These are phyloP conservation scores for Backusella australiensis DNA, from an alignment of 192 early-diverging fungal species.

Conservation along the genomic window DNA sequence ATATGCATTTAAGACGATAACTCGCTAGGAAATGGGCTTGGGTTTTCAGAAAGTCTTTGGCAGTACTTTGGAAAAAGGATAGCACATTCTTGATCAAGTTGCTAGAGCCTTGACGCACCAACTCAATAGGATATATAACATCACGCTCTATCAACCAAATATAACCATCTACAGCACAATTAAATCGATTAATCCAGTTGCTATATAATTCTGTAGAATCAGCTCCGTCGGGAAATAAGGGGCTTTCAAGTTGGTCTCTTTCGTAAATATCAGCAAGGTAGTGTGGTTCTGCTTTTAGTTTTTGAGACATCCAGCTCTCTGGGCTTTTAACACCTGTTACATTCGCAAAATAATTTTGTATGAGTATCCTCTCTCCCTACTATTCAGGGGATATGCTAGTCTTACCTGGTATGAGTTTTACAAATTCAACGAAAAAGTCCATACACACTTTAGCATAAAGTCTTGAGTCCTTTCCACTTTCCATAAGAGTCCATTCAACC, in stretches of 20 bases:
- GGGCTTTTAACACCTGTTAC: background rate
- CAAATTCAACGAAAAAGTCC: conserved; percentile 60
- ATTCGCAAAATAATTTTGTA: background rate
- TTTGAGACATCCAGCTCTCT: background rate
- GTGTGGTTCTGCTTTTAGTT: background rate
- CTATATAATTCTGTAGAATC: background rate
- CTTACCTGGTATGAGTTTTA: conserved; percentile 44
- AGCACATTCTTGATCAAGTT: background rate
- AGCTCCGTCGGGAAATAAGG: background rate
- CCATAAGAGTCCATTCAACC: conserved; percentile 56
- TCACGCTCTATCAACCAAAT: conserved; percentile 32
- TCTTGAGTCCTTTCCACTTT: conserved; percentile 48
- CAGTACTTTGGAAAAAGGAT: background rate
- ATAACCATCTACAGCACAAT: conserved; percentile 34
- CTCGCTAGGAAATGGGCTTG: background rate
- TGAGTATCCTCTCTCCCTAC: background rate
- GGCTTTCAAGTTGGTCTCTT: background rate
- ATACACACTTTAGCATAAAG: conserved; percentile 65
- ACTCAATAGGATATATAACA: conserved; percentile 10
- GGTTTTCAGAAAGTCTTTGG: background rate
- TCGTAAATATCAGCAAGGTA: conserved; percentile 8
- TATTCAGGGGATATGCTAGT: background rate
- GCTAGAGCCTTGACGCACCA: conserved; percentile 3
- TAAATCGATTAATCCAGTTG: conserved; percentile 26
- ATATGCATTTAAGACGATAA: background rate